Evolutionary conservation across 176 grass and related monocot species (phyloP).

Genomic region (Eleusine indica): DNA sequence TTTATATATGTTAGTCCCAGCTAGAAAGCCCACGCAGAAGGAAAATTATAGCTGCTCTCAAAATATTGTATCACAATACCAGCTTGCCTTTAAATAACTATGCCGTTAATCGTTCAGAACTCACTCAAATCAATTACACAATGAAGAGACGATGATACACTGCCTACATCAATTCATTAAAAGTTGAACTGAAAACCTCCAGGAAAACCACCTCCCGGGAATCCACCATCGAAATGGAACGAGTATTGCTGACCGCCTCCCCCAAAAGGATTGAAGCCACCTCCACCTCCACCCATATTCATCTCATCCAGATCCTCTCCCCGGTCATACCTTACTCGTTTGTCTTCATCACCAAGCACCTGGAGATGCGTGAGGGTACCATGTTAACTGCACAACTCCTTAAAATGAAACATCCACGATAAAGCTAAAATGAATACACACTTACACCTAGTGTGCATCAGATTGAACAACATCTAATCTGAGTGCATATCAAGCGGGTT

Average conservation of each 20-base stretch:
- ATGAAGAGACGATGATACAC: background rate
- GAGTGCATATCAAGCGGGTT: too few species aligned
- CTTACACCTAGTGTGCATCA: background rate
- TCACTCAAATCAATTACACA: conserved; percentile 34
- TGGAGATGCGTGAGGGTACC: conserved; percentile 27
- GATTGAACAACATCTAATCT: background rate
- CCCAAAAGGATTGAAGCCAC: conserved; percentile 76
- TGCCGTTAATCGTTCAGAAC: conserved; percentile 9
- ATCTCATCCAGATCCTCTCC: conserved; percentile 91
- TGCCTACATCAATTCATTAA: conserved; percentile 2
- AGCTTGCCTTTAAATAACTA: conserved; percentile 32
- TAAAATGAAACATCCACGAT: background rate
- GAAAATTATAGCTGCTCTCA: conserved; percentile 4
- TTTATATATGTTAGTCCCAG: too few species aligned
- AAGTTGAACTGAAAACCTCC: conserved; percentile 78
- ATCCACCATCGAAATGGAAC: conserved; percentile 83
- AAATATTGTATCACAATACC: conserved; percentile 18
- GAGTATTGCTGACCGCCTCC: conserved; percentile 69
- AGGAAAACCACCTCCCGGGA: conserved; percentile 65
- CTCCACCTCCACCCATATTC: conserved; percentile 69
- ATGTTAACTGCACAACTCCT: background rate
- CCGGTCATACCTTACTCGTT: conserved; percentile 84
- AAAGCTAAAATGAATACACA: background rate
- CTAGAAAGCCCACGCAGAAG: background rate
- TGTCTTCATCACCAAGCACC: conserved; percentile 96